Conservation (phyloP, 106 monocot genomes). For the Dendrobium nobile region DNA sequence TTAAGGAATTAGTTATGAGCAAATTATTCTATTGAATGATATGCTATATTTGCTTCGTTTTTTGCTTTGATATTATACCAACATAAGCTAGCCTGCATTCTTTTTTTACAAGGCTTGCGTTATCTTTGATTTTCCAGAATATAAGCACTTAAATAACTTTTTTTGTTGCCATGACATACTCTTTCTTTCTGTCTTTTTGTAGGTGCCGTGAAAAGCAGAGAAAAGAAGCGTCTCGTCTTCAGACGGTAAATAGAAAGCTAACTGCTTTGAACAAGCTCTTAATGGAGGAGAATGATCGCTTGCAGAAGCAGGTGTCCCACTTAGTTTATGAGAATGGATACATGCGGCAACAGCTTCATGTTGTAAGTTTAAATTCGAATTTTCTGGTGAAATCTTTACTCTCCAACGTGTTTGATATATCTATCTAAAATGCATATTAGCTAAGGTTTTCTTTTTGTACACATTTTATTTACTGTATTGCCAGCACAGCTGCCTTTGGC, state of each 20-base stretch:
- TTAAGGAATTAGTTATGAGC: not conserved
- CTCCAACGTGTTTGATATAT: not conserved
- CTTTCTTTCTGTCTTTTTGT: not conserved
- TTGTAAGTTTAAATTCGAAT: conserved; percentile 28
- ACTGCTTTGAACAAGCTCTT: conserved; percentile 95
- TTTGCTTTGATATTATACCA: not conserved
- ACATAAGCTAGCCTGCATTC: not conserved
- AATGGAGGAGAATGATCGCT: conserved; percentile 95
- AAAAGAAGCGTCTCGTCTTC: conserved; percentile 84
- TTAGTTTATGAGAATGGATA: conserved; percentile 80
- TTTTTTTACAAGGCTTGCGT: not conserved
- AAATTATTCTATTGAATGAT: not conserved
- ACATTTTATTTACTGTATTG: not conserved
- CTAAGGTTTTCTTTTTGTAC: not conserved
- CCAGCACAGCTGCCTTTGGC: not conserved
- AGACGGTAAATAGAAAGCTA: conserved; percentile 79
- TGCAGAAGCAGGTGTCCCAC: conserved; percentile 91
- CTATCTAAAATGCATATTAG: not conserved
- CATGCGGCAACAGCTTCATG: conserved; percentile 84
- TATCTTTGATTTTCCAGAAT: not conserved
- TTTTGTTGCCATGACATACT: not conserved
- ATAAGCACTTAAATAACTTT: not conserved
- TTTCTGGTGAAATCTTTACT: not conserved
- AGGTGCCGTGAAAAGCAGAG: conserved; percentile 96
- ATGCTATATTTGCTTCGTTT: not conserved